Evolutionary conservation across 805 yeast genomes (phyloP).

Genomic region (Kodamaea jinghongensis): DNA sequence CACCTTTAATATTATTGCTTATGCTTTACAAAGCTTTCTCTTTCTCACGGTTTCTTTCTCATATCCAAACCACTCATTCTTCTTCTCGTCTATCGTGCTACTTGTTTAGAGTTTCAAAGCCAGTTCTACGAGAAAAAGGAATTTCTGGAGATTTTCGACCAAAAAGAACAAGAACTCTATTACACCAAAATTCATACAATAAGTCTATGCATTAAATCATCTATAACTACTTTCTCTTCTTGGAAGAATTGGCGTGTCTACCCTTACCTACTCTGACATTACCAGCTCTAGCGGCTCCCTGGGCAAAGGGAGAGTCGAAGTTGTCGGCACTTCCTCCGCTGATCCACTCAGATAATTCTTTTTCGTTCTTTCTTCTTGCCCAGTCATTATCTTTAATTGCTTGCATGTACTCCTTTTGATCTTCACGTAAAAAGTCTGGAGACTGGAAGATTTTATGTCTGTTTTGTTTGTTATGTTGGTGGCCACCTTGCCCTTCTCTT

Average conservation of each 20-base stretch:
- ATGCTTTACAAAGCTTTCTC: too few relatives aligned
- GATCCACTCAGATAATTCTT: constrained; percentile 80
- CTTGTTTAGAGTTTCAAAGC: too few relatives aligned
- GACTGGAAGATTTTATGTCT: constrained; percentile 49
- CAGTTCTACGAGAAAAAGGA: too few relatives aligned
- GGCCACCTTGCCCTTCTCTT: constrained; percentile 74
- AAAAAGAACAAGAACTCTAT: neutral
- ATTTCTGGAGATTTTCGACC: too few relatives aligned
- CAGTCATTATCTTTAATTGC: constrained; percentile 86
- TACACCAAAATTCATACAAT: neutral
- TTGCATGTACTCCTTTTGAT: constrained; percentile 88
- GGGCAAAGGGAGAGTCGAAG: constrained; percentile 77
- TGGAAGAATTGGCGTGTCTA: constrained; percentile 70
- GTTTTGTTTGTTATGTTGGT: constrained; percentile 65
- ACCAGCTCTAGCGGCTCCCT: constrained; percentile 44
- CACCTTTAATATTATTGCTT: too few relatives aligned
- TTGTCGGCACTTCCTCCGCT: constrained; percentile 94
- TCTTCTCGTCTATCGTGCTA: too few relatives aligned
- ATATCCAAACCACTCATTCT: too few relatives aligned
- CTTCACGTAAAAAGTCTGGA: constrained; percentile 72
- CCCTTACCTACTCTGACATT: constrained; percentile 86
- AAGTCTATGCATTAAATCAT: too few relatives aligned
- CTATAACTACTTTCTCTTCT: constrained; percentile 13
- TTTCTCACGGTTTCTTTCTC: too few relatives aligned
- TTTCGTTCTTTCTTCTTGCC: constrained; percentile 83